Conservation (phyloP, 163 green algal genomes). For the Scenedesmus sp. region DNA sequence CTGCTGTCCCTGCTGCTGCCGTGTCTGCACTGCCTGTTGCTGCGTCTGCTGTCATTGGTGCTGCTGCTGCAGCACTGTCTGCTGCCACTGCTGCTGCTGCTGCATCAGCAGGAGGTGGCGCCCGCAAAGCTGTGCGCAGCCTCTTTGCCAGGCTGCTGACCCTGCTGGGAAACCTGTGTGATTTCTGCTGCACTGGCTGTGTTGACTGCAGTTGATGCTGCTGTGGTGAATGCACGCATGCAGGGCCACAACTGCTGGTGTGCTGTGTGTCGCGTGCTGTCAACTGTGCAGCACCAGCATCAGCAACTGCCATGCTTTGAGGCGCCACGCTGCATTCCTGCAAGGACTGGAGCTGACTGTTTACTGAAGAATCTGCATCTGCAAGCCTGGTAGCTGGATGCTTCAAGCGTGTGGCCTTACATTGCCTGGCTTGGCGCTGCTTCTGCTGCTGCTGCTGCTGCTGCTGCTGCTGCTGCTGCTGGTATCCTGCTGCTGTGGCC, state of each 20-base stretch:
- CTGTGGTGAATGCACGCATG: neutral
- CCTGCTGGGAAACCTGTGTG: constrained; percentile 4
- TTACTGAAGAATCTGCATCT: neutral
- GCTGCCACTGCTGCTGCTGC: neutral
- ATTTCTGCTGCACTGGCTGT: neutral
- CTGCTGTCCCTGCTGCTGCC: neutral
- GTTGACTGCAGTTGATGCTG: constrained; percentile 21
- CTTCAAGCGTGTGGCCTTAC: neutral
- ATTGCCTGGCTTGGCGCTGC: neutral
- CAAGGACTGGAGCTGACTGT: neutral
- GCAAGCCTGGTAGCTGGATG: neutral
- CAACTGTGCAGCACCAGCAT: neutral
- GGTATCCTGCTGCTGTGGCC: neutral
- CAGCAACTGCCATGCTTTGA: neutral
- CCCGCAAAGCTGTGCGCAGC: neutral
- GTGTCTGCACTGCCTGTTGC: neutral
- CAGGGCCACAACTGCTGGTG: neutral
- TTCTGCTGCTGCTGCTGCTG: neutral
- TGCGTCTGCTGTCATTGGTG: neutral
- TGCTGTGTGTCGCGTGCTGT: neutral
- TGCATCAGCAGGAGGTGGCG: neutral
- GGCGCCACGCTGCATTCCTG: neutral
- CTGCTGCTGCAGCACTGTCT: neutral
- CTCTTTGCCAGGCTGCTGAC: neutral
- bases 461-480: neutral